Conservation (phyloP, 1,284 basidiomycete genomes). For the Lignosus rhinocerotis region DNA sequence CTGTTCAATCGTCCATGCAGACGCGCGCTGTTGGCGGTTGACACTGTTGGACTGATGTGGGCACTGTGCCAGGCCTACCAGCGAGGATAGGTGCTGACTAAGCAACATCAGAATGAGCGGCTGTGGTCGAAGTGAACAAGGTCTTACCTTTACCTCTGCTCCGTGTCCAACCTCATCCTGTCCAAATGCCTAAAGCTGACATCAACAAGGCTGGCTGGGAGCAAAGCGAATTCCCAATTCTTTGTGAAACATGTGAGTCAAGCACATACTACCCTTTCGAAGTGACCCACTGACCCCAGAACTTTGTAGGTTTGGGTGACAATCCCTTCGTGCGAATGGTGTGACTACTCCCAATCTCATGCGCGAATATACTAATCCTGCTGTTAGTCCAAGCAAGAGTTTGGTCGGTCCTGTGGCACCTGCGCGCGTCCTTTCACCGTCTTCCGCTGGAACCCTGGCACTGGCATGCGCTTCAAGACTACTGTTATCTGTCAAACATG, state of each 20-base stretch:
- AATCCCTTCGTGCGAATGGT: slow-evolving; percentile 94
- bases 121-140: background rate
- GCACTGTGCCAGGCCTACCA: too few species aligned
- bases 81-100: background rate
- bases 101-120: background rate
- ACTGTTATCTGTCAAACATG: slow-evolving; percentile 99
- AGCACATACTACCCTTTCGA: background rate
- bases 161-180: background rate
- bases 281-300: slow-evolving; percentile 11
- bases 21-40: too few species aligned
- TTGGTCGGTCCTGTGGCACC: slow-evolving; percentile 92
- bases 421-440: slow-evolving; percentile 96
- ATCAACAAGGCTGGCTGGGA: slow-evolving; percentile 93
- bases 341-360: slow-evolving; percentile 25
- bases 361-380: background rate
- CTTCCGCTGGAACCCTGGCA: slow-evolving; percentile 97
- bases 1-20: background rate
- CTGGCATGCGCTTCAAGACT: slow-evolving; percentile 92
- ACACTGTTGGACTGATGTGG: too few species aligned
- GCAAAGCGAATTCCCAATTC: slow-evolving; percentile 86
- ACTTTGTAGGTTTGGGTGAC: slow-evolving; percentile 71
- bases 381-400: slow-evolving; percentile 89
- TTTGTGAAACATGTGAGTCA: slow-evolving; percentile 86
- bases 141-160: background rate
- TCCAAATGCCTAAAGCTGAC: slow-evolving; percentile 64